A percentile compares a stretch with the other conserved stretches of the same genome.
Evolutionary conservation across 2,329 filamentous ascomycete genomes (phyloP).

Genomic region (Penicillium sp.): DNA sequence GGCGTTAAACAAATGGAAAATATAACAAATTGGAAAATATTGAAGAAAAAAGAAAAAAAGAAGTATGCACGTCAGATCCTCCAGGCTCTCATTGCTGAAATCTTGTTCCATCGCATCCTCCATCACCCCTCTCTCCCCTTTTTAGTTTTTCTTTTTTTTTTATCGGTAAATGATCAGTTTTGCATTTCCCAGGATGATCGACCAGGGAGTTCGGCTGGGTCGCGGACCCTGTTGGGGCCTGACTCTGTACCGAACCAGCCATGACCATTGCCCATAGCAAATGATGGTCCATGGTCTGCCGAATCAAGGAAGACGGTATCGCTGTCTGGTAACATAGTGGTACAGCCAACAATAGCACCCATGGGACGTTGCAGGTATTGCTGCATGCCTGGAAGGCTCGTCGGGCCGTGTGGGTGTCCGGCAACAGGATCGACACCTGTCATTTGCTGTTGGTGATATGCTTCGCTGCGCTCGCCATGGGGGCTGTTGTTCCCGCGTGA

Average conservation of each 20-base stretch:
- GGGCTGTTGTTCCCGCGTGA: slow-evolving; percentile 25
- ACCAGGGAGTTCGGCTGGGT: slow-evolving; percentile 16
- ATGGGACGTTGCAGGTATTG: slow-evolving; percentile 14
- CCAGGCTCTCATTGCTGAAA: background rate
- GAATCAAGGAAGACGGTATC: slow-evolving; percentile 31
- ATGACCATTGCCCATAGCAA: slow-evolving; percentile 19
- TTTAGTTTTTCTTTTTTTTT: slow-evolving; percentile 1
- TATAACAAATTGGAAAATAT: background rate
- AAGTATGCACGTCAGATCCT: slow-evolving; percentile 5
- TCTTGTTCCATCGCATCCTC: background rate
- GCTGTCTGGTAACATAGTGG: slow-evolving; percentile 22
- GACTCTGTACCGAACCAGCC: slow-evolving; percentile 19
- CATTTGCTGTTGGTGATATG: slow-evolving; percentile 12
- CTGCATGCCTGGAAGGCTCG: background rate
- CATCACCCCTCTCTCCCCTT: slow-evolving; percentile 2
- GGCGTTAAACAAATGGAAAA: background rate
- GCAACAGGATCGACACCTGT: background rate
- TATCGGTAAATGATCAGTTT: background rate
- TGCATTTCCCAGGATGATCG: slow-evolving; percentile 21
- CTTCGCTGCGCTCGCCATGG: slow-evolving; percentile 28
- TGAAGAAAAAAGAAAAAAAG: background rate
- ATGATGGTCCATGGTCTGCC: slow-evolving; percentile 14
- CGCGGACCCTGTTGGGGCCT: slow-evolving; percentile 17
- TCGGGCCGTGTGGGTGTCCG: background rate
- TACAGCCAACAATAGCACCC: slow-evolving; percentile 30